phyloP scores from a whole-genome alignment of 2,329 filamentous ascomycete genomes.

The Pezicula neosporulosa region DNA sequence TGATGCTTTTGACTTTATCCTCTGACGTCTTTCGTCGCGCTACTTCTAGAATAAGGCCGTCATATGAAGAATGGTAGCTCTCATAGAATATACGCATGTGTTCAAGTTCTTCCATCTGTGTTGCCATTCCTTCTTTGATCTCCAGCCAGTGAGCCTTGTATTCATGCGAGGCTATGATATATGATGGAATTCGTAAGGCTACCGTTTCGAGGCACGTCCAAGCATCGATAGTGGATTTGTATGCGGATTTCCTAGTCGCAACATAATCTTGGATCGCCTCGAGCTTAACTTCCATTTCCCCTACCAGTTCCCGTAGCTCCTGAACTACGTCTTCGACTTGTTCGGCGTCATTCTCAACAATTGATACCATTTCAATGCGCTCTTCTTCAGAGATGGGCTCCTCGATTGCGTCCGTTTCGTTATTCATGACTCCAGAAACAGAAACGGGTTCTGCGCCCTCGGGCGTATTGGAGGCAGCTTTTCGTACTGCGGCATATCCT shows the following conservation, averaged over 20 bases:
- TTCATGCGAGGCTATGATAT: conserved; percentile 60
- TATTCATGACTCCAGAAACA: conserved; percentile 61
- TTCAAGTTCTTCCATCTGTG: conserved; percentile 72
- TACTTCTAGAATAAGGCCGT: conserved; percentile 79
- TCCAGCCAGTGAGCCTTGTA: conserved; percentile 69
- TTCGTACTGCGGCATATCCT: conserved; percentile 65
- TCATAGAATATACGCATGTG: conserved; percentile 81
- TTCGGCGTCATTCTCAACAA: conserved; percentile 69
- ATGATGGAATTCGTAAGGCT: conserved; percentile 59
- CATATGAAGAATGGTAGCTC: conserved; percentile 80
- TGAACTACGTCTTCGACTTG: conserved; percentile 64
- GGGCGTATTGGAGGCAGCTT: conserved; percentile 60
- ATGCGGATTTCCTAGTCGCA: conserved; percentile 49
- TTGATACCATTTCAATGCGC: conserved; percentile 75
- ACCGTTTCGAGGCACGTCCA: conserved; percentile 67
- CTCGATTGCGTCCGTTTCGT: conserved; percentile 49
- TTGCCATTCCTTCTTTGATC: conserved; percentile 66
- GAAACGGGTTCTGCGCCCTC: conserved; percentile 48
- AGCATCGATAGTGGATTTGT: conserved; percentile 57
- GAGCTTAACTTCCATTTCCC: conserved; percentile 73
- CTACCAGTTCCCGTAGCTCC: conserved; percentile 71
- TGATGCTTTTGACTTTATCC: conserved; percentile 68
- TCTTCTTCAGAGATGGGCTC: conserved; percentile 69
- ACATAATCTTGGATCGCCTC: conserved; percentile 61
- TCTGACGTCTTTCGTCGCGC: conserved; percentile 71